Base-by-base conservation (phyloP, 345 rosid genomes). In the Lepidium didymum region DNA sequence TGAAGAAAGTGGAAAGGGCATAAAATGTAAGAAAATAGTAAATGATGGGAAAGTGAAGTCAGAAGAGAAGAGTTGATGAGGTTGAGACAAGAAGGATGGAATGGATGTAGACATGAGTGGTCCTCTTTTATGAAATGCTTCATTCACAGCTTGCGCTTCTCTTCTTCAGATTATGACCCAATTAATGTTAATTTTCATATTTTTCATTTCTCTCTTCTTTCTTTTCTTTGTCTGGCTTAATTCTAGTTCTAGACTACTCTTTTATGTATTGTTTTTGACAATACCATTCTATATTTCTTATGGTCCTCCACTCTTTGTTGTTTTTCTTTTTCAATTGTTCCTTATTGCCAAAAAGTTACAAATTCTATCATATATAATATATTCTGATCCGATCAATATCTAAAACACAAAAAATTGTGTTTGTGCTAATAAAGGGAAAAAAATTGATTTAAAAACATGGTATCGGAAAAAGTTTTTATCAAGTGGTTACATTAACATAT, bases 141-240 rank as follows among this genome's bases (percentile, higher is more conserved):
- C 67, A 73, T 73, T 14, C 61, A 57, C 72, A 73, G 77, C 77
- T 73, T 64, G 77, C 72, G 58, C 38, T 72, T 71, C 76, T 56
- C 58, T 72, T 33, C 58, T 43, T 65, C 10, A 45, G 33, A 12
- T 45, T 64, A 56, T 73, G 72, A 65, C 72, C 77, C 72, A 66
- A 29, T 35, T 53, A 35, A 62, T 33, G 52, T n/a, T n/a, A n/a
- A n/a, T 59, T 52, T 33, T 27, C 16, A 27, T 33, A 4, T 36
- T 38, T 27, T 27, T 27, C 31, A 33, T 41, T 62, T 34, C 15
- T 27, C 12, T 45, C 18, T n/a, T n/a, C n/a, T n/a, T n/a, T n/a
- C n/a, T n/a, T n/a, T n/a, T n/a, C 4, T 25, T 16, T 6, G 0
- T 13, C 21, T 27, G 31, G 31, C 31, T 57, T 7, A 21, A 63